These are phyloP conservation scores for Jatropha curcas DNA, from an alignment of 345 rosid species.

Conservation along the genomic window DNA sequence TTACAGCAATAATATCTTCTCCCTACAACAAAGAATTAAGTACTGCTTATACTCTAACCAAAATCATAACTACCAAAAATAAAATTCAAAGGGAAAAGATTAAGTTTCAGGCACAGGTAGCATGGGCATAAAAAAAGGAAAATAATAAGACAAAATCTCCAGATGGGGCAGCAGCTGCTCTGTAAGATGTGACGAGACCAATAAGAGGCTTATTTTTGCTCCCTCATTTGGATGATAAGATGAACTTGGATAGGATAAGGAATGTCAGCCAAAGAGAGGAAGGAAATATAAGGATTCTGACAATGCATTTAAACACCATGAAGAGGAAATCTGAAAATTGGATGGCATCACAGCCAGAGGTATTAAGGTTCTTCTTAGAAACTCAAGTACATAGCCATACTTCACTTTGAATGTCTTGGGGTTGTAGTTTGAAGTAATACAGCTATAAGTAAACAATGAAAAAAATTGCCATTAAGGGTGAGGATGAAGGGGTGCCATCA, in stretches of 20 bases:
- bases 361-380: not conserved
- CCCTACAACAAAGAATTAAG: slow-evolving; percentile 48
- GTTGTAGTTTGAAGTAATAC: not conserved
- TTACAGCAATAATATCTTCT: slow-evolving; percentile 73
- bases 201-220: slow-evolving; percentile 4
- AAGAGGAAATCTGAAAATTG: not conserved
- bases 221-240: not conserved
- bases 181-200: not conserved
- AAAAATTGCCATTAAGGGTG: not conserved
- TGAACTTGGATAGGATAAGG: not conserved
- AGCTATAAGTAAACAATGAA: not conserved
- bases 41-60: slow-evolving; percentile 1
- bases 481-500: not conserved
- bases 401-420: not conserved
- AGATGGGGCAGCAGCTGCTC: not conserved
- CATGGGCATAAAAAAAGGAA: not conserved
- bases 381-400: not conserved
- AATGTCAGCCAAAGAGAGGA: not conserved
- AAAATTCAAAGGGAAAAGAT: not conserved
- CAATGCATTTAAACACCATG: no score
- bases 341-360: not conserved
- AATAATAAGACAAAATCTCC: not conserved
- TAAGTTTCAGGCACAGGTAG: not conserved
- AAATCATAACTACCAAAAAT: not conserved
- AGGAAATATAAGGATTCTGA: no score